Conservation (phyloP, 805 yeast genomes). For the Ogataea henricii region DNA sequence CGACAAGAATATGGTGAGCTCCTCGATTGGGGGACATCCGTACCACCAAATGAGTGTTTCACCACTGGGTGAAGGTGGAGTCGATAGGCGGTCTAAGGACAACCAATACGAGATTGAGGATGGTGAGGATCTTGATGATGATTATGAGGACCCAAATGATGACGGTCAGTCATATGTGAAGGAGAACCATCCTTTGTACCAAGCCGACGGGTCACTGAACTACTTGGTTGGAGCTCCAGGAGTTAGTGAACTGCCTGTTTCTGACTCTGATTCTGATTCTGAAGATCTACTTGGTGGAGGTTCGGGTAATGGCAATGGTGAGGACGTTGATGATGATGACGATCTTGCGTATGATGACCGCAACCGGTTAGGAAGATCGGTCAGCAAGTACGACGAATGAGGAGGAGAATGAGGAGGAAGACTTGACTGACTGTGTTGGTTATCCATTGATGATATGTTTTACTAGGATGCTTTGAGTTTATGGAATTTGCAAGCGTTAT, state of each 20-base stretch:
- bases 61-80: conserved; percentile 49
- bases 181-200: conserved; percentile 61
- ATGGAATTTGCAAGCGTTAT: conserved; percentile 3
- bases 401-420: background rate
- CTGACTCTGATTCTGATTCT: conserved; percentile 31
- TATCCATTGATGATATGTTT: conserved; percentile 4
- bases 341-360: conserved; percentile 23
- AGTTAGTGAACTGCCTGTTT: conserved; percentile 21
- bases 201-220: conserved; percentile 41
- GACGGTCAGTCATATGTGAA: conserved; percentile 76
- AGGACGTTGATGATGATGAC: conserved; percentile 26
- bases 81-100: conserved; percentile 63
- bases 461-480: conserved; percentile 7
- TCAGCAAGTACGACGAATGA: conserved; percentile 6
- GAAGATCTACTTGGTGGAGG: conserved; percentile 31
- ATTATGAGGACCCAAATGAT: conserved; percentile 77
- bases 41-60: conserved; percentile 37
- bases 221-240: conserved; percentile 21
- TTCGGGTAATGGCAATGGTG: conserved; percentile 13
- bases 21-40: conserved; percentile 38
- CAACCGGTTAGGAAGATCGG: conserved; percentile 16
- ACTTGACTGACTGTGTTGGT: background rate
- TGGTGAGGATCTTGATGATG: conserved; percentile 55
- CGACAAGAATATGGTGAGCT: conserved; percentile 20
- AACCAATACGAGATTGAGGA: conserved; percentile 50